Evolutionary conservation across 352 stramenopile species (phyloP).

Genomic region (Nothophytophthora sp.): DNA sequence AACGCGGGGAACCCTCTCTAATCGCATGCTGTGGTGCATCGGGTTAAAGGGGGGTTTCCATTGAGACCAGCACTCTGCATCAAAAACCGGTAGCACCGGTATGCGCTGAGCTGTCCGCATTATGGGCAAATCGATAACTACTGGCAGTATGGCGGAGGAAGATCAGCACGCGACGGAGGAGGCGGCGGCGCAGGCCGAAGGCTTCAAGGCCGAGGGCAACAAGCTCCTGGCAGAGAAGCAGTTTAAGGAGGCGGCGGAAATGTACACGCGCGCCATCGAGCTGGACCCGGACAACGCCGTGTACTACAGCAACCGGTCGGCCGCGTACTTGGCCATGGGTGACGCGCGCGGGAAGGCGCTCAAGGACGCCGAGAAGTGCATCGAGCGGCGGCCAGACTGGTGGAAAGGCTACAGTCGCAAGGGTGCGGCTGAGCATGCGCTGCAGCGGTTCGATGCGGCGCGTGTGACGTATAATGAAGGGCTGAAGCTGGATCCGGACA

Average conservation of each 20-base stretch:
- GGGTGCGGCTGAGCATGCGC: constrained; percentile 96
- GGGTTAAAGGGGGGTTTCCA: too few species aligned
- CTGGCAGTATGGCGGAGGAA: constrained; percentile 1
- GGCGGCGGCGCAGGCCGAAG: constrained; percentile 70
- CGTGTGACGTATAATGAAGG: constrained; percentile 83
- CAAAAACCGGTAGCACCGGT: too few species aligned
- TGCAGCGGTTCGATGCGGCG: constrained; percentile 88
- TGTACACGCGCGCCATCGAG: constrained; percentile 97
- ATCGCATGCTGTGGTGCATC: too few species aligned
- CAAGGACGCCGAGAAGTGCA: constrained; percentile 96
- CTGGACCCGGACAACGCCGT: constrained; percentile 96
- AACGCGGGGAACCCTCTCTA: too few species aligned
- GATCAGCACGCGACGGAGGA: constrained; percentile 30
- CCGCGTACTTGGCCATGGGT: constrained; percentile 96
- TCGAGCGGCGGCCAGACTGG: constrained; percentile 95
- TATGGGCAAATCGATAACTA: too few species aligned
- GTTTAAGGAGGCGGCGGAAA: constrained; percentile 94
- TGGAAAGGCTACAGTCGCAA: constrained; percentile 98
- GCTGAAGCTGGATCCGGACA: constrained; percentile 91
- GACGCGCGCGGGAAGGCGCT: constrained; percentile 94
- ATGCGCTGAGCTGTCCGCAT: too few species aligned
- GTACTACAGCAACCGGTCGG: constrained; percentile 98
- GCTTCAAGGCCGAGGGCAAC: constrained; percentile 97
- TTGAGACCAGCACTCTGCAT: too few species aligned
- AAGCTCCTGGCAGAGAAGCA: constrained; percentile 93